Evolutionary conservation across 345 rosid genomes (phyloP), one percentile per base, ranked within the genome.

Genomic region (Gossypioides kirkii): DNA sequence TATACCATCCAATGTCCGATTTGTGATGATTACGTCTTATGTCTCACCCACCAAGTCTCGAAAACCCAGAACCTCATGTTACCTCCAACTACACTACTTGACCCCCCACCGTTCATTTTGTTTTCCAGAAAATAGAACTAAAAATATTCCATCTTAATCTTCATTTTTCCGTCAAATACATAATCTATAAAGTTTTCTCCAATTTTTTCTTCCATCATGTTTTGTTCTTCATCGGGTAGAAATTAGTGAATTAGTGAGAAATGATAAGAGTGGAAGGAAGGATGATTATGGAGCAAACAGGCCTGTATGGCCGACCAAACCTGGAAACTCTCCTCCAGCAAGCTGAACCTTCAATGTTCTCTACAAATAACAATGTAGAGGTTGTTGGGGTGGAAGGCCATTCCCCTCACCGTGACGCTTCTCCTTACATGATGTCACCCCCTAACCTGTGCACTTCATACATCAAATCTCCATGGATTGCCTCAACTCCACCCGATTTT

Each of bases 391-490:
- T 16, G 22, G 55, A 7, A 17, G 55, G 41, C 0, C 81, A 77
- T 69, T 14, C 62, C 72, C 2, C 32, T 28, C 22, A 49, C 18
- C 79, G 69, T 14, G 93, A 87, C 49, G 86, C 68, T 17, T 85
- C 90, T 22, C 91, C 97, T 10, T 77, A 77, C 36, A 55, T 65
- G 3, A 76, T 83, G 73, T 85, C 91, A 26, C 87, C 96, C 22
- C 83, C 85, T 87, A 86, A 77, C 43, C 60, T 88, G 77, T 28
- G 36, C 36, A 1, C 36, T 28, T 28, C 5, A 62, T 73, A 16
- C 87, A 89, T 0, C 49, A 45, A 45, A 13, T 55, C 60, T 55
- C 60, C 60, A 1, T 55, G 60, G 96, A 75, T 77, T 58, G 55
- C 81, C 11, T 78, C 93, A 7, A 82, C 87, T 6, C 59, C 84